A percentile compares a stretch with the other conserved stretches of the same genome.
These are phyloP conservation scores for Pleurotus citrinopileatus DNA, from an alignment of 768 basidiomycete genomes.

Conservation along the genomic window DNA sequence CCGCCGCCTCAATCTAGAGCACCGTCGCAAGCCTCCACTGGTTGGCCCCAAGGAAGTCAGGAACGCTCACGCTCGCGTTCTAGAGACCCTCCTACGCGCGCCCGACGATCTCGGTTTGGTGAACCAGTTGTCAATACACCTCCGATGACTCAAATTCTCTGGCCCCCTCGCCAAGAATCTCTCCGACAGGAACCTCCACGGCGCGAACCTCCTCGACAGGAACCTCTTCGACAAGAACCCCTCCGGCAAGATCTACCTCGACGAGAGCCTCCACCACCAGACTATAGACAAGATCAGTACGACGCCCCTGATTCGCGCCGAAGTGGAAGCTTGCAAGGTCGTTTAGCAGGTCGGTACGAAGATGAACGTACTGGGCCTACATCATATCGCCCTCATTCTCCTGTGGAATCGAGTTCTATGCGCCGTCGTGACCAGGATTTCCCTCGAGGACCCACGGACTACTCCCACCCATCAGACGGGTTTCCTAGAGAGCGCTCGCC, in stretches of 20 bases:
- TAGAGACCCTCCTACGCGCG: conserved; percentile 13
- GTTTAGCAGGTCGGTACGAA: background rate
- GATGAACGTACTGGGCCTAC: background rate
- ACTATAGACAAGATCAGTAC: background rate
- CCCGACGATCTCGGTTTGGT: background rate
- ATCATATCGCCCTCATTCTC: background rate
- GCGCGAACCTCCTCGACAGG: background rate
- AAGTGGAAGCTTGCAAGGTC: background rate
- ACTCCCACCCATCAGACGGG: background rate
- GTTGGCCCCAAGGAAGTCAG: conserved; percentile 13
- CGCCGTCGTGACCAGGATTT: background rate
- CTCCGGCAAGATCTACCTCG: background rate
- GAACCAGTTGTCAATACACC: background rate
- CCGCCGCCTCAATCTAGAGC: conserved; percentile 27
- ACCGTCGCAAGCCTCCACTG: conserved; percentile 23
- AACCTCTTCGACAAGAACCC: background rate
- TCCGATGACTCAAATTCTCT: conserved; percentile 3
- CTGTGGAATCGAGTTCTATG: background rate
- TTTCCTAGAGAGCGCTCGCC: background rate
- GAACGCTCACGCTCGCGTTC: conserved; percentile 13
- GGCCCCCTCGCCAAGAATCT: background rate
- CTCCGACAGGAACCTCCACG: background rate
- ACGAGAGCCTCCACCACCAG: background rate
- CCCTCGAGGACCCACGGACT: background rate
- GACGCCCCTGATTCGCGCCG: background rate